Evolutionary conservation across 176 grass and related monocot species (phyloP), one percentile per base, ranked within the genome.

Genomic region (Eleusine coracana): DNA sequence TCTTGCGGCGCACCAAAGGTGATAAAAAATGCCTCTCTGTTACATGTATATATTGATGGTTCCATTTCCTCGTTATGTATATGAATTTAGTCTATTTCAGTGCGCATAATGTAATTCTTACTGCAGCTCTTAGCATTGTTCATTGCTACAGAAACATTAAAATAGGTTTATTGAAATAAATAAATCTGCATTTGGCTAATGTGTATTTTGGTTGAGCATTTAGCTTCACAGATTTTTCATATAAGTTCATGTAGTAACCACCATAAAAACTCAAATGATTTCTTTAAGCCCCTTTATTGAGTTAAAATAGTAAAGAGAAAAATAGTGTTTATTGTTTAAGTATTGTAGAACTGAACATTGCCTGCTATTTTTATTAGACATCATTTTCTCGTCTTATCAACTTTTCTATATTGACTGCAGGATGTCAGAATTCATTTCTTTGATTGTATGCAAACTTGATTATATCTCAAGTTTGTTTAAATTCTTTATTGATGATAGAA

Each of bases 1-100:
- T 99, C 34, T 91, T 96, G 78, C 89, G 96, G 6, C 96, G 93
- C 87, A 94, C 96, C 20, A 99, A 99, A 99, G 96, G 96, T 99
- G 81, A 63, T 71, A 81, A 80, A 38, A 29, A 81, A 8, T n/a
- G 23, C 34, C 12, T 85, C 21, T 87, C 67, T 72, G 71, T 45
- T 81, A 38, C 64, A 68, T 66, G 11, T 66, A 51, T 66, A 6
- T 68, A 41, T 67, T 10, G 37, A 36, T 17, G 16, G 15, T 78
- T 66, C 23, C 51, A 74, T 59, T 48, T 59, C 28, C 67, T 83
- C 3, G 31, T 34, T 59, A 69, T 73, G 4, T 60, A 74, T 74
- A 14, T 38, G 18, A 79, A 50, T 38, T 50, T 70, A 68, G 12
- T 55, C 42, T 73, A 67, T 85, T 25, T 70, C 36, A 44, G 42